These are phyloP conservation scores for Catenaria anguillulae DNA, from an alignment of 371 early-diverging fungal genomes.

Conservation along the genomic window DNA sequence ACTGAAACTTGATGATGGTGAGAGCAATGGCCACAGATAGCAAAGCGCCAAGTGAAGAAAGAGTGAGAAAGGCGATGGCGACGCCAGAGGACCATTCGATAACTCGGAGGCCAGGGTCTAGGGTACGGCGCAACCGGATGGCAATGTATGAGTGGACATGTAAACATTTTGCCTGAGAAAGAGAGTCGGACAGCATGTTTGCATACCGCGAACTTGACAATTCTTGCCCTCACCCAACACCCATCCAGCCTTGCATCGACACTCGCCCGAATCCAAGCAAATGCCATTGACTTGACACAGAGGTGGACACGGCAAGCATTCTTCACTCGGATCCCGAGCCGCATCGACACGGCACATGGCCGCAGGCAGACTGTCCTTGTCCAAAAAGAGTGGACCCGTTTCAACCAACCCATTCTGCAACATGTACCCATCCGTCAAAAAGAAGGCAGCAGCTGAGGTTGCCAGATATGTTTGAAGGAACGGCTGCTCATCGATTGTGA, in stretches of 20 bases:
- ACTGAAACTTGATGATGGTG: background rate
- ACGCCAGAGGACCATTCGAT: background rate
- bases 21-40: background rate
- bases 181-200: too few species aligned
- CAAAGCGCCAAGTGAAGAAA: background rate
- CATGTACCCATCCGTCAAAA: background rate
- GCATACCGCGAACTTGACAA: background rate
- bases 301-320: background rate
- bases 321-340: background rate
- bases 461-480: background rate
- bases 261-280: background rate
- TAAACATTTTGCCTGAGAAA: too few species aligned
- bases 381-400: background rate
- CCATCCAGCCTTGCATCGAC: background rate
- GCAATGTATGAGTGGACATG: too few species aligned
- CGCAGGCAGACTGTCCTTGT: background rate
- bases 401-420: background rate
- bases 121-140: too few species aligned
- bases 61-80: background rate
- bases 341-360: background rate
- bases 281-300: background rate
- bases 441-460: background rate
- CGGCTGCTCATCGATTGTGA: background rate
- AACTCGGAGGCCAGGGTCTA: background rate
- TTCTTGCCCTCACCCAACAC: background rate